Base-by-base conservation (phyloP, 306 rosid genomes). In the Spatholobus suberectus region DNA sequence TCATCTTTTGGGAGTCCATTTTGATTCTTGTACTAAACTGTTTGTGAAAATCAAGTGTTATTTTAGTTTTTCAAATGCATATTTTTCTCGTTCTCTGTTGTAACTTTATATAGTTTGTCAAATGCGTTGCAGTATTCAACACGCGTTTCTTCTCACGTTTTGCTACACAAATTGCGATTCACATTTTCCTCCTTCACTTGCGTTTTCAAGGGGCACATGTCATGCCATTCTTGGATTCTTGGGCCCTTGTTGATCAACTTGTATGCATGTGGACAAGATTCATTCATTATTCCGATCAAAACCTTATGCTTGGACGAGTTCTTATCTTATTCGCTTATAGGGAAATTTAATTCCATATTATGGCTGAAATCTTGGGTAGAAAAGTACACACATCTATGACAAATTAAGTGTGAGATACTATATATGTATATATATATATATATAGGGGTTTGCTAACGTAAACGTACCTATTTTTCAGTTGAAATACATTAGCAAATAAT, bases 1-100 rank as follows among this genome's bases (percentile, higher is more conserved):
- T 76, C 44, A 57, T 37, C 37, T 79, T 85, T 62, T 89, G 59
- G 4, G 90, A 40, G 61, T 87, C 88, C 55, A 89, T 84, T 35
- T 54, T 5, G 18, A 29, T 63, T 63, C 44, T 63, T 83, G n/a
- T 77, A 34, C 18, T 80, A 35, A 72, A 54, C 0, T 27, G 34
- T 63, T 18, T 1, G 4, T 49, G 67, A 37, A 81, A 70, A 79
- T 23, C 55, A 55, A 43, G 27, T 73, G 14, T 69, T 66, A 57
- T 15, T 58, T 55, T 17, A 8, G n/a, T 81, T 10, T 71, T 58
- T 83, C 3, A 29, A 65, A 41, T 76, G 55, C 8, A 21, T 5
- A 20, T 29, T 29, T 29, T 54, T 71, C 14, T 24, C 12, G 52
- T 6, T 52, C 2, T 43, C 1, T 29, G 0, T 6, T 35, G 55